These are phyloP conservation scores for Nicotiana knightiana DNA, from an alignment of 257 asterid genomes.

Conservation along the genomic window DNA sequence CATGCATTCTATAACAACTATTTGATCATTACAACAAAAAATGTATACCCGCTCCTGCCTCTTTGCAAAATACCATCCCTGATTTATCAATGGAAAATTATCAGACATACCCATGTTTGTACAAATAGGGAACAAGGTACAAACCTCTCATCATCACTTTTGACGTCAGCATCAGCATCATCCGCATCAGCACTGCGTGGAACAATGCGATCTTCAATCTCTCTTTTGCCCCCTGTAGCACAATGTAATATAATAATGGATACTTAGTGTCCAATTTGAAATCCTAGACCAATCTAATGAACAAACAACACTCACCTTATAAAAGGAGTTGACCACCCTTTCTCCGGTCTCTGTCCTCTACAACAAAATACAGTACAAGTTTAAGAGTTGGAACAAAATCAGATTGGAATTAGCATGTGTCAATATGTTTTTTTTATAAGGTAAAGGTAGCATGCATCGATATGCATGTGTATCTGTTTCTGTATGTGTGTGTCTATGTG, in stretches of 20 bases:
- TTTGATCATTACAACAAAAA: not conserved
- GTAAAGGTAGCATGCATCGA: too few relatives aligned
- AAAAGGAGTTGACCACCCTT: slow-evolving; percentile 71
- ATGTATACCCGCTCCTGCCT: too few relatives aligned
- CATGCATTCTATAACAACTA: not conserved
- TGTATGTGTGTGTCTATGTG: too few relatives aligned
- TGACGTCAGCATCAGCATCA: slow-evolving; percentile 53
- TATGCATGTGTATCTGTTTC: too few relatives aligned
- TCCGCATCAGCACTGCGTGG: slow-evolving; percentile 84
- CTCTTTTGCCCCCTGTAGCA: slow-evolving; percentile 64
- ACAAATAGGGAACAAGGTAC: not conserved
- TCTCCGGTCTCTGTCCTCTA: slow-evolving; percentile 92
- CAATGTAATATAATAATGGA: not conserved
- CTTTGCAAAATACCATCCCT: not conserved
- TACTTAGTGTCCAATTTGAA: not conserved
- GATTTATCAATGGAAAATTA: not conserved
- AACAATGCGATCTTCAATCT: slow-evolving; percentile 63
- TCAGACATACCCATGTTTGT: not conserved
- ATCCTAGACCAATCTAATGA: not conserved
- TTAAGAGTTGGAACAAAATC: not conserved
- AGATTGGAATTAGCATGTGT: not conserved
- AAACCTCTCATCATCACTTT: slow-evolving; percentile 68
- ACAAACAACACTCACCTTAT: slow-evolving; percentile 55
- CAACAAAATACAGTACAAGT: slow-evolving; percentile 12
- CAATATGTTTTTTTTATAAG: too few relatives aligned